These are phyloP conservation scores for Geotrichum siamense DNA, from an alignment of 1,139 yeast species.

Conservation along the genomic window DNA sequence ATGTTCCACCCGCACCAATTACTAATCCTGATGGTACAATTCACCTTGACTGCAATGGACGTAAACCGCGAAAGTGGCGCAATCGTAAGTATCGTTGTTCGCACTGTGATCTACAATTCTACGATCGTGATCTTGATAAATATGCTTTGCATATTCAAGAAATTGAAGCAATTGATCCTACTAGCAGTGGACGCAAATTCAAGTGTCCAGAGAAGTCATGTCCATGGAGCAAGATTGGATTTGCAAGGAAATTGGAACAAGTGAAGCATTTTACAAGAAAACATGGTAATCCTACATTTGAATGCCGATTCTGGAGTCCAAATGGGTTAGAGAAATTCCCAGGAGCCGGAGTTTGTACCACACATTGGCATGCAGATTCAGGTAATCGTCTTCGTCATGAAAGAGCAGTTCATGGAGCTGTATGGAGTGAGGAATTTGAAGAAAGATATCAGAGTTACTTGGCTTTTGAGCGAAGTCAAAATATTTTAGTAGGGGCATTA, in stretches of 20 bases:
- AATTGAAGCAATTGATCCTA: slow-evolving; percentile 23
- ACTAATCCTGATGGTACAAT: slow-evolving; percentile 13
- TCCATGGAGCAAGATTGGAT: slow-evolving; percentile 29
- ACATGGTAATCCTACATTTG: slow-evolving; percentile 29
- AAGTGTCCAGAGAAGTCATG: slow-evolving; percentile 28
- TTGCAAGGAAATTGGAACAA: slow-evolving; percentile 29
- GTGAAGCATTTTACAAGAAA: slow-evolving; percentile 28
- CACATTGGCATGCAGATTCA: slow-evolving; percentile 31
- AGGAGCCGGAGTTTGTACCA: slow-evolving; percentile 28
- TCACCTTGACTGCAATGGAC: slow-evolving; percentile 26
- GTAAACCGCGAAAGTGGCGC: slow-evolving; percentile 28
- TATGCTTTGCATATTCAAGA: slow-evolving; percentile 26
- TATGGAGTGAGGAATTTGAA: slow-evolving; percentile 11
- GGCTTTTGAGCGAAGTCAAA: neutral
- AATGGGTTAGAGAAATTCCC: slow-evolving; percentile 25
- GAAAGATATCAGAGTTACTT: slow-evolving; percentile 5
- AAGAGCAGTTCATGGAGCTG: slow-evolving; percentile 27
- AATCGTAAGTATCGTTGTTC: slow-evolving; percentile 29
- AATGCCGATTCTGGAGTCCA: slow-evolving; percentile 30
- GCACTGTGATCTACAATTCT: slow-evolving; percentile 26
- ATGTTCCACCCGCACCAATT: slow-evolving; percentile 13
- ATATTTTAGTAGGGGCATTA: too few species aligned
- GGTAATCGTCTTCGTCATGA: slow-evolving; percentile 30
- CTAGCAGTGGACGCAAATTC: slow-evolving; percentile 25
- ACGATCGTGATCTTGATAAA: slow-evolving; percentile 24